Conservation (phyloP, 805 yeast species). For the Nadsonia fulvescens region DNA sequence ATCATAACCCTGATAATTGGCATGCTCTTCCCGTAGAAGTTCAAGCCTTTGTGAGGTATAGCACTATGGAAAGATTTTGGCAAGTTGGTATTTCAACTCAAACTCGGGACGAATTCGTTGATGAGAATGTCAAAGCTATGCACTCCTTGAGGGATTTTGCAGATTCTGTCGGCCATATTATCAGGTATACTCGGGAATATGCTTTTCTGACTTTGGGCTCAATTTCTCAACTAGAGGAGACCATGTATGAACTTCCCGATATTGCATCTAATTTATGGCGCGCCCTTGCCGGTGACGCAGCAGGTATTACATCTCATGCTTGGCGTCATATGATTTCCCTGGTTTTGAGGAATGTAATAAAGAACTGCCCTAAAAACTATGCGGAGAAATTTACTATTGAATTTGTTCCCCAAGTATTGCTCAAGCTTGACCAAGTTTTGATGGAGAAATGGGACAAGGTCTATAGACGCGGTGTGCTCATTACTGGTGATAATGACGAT, state of each 20-base stretch:
- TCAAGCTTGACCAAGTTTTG: constrained; percentile 55
- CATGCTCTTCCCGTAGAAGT: constrained; percentile 70
- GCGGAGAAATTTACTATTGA: constrained; percentile 55
- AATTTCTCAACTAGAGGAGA: constrained; percentile 74
- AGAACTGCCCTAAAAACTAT: constrained; percentile 66
- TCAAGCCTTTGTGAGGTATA: constrained; percentile 75
- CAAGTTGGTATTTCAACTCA: constrained; percentile 94
- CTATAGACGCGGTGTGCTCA: constrained; percentile 26
- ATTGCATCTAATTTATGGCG: constrained; percentile 63
- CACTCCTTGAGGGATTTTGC: constrained; percentile 91
- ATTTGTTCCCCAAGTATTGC: constrained; percentile 60
- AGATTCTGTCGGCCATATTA: constrained; percentile 90
- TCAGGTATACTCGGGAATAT: constrained; percentile 89
- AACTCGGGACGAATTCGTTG: constrained; percentile 83
- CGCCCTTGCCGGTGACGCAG: constrained; percentile 69
- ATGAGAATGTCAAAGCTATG: constrained; percentile 86
- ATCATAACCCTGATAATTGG: constrained; percentile 91
- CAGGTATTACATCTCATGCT: constrained; percentile 82
- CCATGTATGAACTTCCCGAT: constrained; percentile 71
- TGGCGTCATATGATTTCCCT: constrained; percentile 95
- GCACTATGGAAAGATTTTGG: constrained; percentile 92
- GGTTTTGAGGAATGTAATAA: constrained; percentile 69
- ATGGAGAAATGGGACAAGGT: constrained; percentile 61
- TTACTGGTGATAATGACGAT: constrained; percentile 47
- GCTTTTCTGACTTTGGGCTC: constrained; percentile 83